phyloP scores from a whole-genome alignment of 495 filamentous ascomycete genomes.

The Amniculicola lignicola region DNA sequence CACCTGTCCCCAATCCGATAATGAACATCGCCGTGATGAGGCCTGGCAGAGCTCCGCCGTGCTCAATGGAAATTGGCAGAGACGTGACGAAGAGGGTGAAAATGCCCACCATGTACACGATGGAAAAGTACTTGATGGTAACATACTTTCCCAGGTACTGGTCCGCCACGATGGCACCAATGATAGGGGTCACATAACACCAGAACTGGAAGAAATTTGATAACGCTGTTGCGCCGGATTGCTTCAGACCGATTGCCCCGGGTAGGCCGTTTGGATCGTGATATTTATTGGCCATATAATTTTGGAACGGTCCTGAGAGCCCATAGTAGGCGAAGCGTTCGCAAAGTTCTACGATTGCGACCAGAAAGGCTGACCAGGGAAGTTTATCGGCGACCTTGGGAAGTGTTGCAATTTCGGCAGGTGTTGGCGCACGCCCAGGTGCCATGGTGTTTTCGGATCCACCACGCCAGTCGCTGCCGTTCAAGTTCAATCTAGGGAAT shows the following conservation, averaged over 20 bases:
- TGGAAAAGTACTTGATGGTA: slow-evolving; percentile 57
- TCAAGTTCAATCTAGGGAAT: not conserved
- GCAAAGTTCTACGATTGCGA: slow-evolving; percentile 34
- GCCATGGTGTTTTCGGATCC: too few species aligned
- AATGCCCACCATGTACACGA: slow-evolving; percentile 45
- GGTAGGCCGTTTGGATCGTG: slow-evolving; percentile 31
- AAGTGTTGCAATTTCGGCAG: slow-evolving; percentile 21
- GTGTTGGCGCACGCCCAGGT: slow-evolving; percentile 22
- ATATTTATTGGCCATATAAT: slow-evolving; percentile 34
- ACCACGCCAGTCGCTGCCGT: not conserved
- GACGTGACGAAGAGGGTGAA: slow-evolving; percentile 41
- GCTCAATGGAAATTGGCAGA: slow-evolving; percentile 38
- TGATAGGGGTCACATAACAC: slow-evolving; percentile 57
- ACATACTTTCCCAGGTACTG: slow-evolving; percentile 66
- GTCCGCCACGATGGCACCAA: slow-evolving; percentile 57
- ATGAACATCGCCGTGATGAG: slow-evolving; percentile 48
- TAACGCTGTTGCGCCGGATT: slow-evolving; percentile 55
- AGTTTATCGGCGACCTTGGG: slow-evolving; percentile 30
- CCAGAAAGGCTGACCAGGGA: slow-evolving; percentile 32
- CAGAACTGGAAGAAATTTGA: slow-evolving; percentile 63
- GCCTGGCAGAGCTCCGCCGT: slow-evolving; percentile 34
- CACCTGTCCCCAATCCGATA: slow-evolving; percentile 62
- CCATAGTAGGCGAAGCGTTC: slow-evolving; percentile 37
- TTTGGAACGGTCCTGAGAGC: slow-evolving; percentile 31
- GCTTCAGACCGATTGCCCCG: slow-evolving; percentile 40